Conservation (phyloP, 2,329 filamentous ascomycete genomes). For the Davidsoniella eucalypti region DNA sequence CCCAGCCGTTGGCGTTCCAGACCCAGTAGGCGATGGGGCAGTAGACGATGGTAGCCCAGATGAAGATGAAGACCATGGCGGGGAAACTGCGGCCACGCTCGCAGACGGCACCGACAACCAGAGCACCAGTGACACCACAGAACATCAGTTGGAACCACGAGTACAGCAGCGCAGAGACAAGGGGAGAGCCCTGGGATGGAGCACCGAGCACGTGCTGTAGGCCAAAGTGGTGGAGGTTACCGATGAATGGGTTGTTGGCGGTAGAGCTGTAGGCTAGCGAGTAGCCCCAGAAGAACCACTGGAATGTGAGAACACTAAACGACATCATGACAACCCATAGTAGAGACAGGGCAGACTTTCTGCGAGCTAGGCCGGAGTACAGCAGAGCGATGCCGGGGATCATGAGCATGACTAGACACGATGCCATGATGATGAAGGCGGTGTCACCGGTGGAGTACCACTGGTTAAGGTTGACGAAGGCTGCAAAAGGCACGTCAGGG, state of each 20-base stretch:
- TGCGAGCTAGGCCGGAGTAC: conserved; percentile 90
- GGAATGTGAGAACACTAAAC: conserved; percentile 79
- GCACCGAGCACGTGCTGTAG: conserved; percentile 66
- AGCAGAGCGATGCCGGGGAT: conserved; percentile 91
- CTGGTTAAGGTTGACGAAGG: conserved; percentile 78
- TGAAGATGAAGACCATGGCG: conserved; percentile 87
- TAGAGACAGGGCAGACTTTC: conserved; percentile 92
- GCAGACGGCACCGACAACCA: conserved; percentile 80
- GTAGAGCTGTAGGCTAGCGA: conserved; percentile 77
- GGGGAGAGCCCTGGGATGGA: conserved; percentile 75
- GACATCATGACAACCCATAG: conserved; percentile 97
- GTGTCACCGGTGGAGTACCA: conserved; percentile 87
- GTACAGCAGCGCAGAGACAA: conserved; percentile 80
- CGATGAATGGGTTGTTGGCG: conserved; percentile 79
- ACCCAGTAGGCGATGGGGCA: conserved; percentile 93
- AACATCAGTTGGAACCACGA: conserved; percentile 99
- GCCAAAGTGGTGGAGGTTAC: conserved; percentile 76
- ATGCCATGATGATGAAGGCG: conserved; percentile 77
- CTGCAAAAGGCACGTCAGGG: conserved; percentile 27
- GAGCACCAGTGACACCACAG: conserved; percentile 79
- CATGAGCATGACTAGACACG: conserved; percentile 94
- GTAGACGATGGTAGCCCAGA: conserved; percentile 95
- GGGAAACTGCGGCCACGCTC: conserved; percentile 88
- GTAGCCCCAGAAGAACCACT: conserved; percentile 99
- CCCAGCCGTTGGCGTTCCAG: conserved; percentile 93